Evolutionary conservation across 2,329 filamentous ascomycete species (phyloP).

Genomic region (Pseudogymnoascus pannorum): DNA sequence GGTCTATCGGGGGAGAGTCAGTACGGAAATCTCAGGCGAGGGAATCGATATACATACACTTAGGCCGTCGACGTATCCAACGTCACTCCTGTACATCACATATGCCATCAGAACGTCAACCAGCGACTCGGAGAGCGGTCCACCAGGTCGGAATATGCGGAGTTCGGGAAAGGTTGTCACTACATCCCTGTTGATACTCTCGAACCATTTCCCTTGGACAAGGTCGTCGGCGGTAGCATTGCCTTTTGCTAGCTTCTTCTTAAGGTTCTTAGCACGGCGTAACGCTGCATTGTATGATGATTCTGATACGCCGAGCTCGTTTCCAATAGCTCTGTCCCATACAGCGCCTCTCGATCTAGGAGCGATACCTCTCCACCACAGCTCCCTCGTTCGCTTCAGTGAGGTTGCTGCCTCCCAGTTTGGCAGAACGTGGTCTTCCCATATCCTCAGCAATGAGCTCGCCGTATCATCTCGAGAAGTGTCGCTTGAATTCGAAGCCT

Average conservation of each 20-base stretch:
- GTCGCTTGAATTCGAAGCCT: slow-evolving; percentile 45
- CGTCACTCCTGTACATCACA: slow-evolving; percentile 73
- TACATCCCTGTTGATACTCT: slow-evolving; percentile 57
- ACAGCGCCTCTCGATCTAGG: slow-evolving; percentile 51
- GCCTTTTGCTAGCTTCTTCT: slow-evolving; percentile 32
- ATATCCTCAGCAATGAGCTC: slow-evolving; percentile 52
- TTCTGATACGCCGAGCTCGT: slow-evolving; percentile 39
- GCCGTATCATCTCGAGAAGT: slow-evolving; percentile 47
- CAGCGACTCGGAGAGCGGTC: slow-evolving; percentile 58
- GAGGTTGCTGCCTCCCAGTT: slow-evolving; percentile 67
- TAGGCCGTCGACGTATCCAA: slow-evolving; percentile 68
- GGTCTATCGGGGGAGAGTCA: slow-evolving; percentile 42
- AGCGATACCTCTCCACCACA: slow-evolving; percentile 77
- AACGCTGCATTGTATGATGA: slow-evolving; percentile 66
- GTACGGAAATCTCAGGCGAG: slow-evolving; percentile 18
- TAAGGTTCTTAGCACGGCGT: slow-evolving; percentile 55
- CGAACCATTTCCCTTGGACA: slow-evolving; percentile 52
- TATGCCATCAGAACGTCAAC: slow-evolving; percentile 72
- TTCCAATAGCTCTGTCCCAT: slow-evolving; percentile 29
- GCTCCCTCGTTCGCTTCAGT: slow-evolving; percentile 61
- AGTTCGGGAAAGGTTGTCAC: slow-evolving; percentile 62
- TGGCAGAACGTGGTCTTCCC: slow-evolving; percentile 70
- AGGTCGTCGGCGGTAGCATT: slow-evolving; percentile 40
- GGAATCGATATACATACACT: slow-evolving; percentile 44
- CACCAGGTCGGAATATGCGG: slow-evolving; percentile 51